These are phyloP conservation scores for Ulota crispa DNA, from an alignment of 225 moss, liverwort and hornwort genomes.

Conservation along the genomic window DNA sequence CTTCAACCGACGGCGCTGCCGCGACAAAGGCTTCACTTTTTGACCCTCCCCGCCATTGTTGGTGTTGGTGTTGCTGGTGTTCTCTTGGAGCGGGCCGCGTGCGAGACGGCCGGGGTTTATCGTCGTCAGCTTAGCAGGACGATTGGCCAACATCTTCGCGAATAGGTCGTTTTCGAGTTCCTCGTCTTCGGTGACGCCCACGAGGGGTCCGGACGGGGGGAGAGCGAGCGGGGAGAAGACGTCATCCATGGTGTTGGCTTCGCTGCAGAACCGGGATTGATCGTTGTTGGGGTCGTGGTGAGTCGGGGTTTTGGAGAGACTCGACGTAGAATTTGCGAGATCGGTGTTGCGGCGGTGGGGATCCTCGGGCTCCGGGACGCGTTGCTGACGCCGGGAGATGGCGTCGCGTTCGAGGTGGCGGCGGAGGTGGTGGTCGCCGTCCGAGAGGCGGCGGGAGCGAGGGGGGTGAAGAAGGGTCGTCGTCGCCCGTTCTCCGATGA, in stretches of 20 bases:
- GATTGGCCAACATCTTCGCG: conserved; percentile 45
- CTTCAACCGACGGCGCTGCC: conserved; percentile 41
- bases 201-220: conserved; percentile 27
- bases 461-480: neutral
- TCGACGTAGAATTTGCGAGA: neutral
- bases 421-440: conserved; percentile 39
- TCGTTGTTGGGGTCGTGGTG: neutral
- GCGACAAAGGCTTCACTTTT: conserved; percentile 2
- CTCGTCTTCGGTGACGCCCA: conserved; percentile 52
- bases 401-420: conserved; percentile 32
- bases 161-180: conserved; percentile 49
- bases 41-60: neutral
- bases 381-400: conserved; percentile 13
- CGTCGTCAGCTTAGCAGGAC: conserved; percentile 41
- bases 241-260: conserved; percentile 18
- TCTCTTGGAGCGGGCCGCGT: conserved; percentile 30
- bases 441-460: conserved; percentile 33
- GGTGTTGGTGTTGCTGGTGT: neutral
- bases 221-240: conserved; percentile 22
- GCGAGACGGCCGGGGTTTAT: conserved; percentile 32
- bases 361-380: conserved; percentile 6
- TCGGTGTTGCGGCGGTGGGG: conserved; percentile 7
- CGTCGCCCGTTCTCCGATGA: neutral
- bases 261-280: conserved; percentile 13
- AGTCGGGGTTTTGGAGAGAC: conserved; percentile 10